Base-by-base conservation (phyloP, 2,329 filamentous ascomycete genomes). In the Aspergillus melleus region DNA sequence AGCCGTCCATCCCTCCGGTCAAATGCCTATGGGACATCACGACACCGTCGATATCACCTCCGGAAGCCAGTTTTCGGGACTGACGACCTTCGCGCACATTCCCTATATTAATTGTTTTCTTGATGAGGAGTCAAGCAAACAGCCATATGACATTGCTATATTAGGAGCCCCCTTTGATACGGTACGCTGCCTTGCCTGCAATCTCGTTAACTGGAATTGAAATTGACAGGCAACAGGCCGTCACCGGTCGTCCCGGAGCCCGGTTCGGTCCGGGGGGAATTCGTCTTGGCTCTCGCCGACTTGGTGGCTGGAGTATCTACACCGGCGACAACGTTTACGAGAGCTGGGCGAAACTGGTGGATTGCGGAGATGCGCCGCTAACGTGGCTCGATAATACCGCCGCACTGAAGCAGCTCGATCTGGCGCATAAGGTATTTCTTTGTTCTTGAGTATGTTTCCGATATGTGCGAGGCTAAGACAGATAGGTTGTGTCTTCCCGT, bases 311-410 rank as follows among this genome's bases (percentile, higher is more conserved):
- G 73, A 79, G 71, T 57, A 74, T 84, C 14, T 83, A 84, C 59
- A 83, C 80, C 6, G 81, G 82, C 2, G 60, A 71, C 39, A 83
- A 82, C 60, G 67, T 74, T 4, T 79, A 81, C 56, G 61, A 72
- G 22, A 74, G 79, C 57, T 84, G 83, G 77, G 80, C 81, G 0
- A 81, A 79, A 60, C 76, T 84, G 4, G 77, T 85, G 3, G 83
- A 86, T 61, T 85, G 83, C 60, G 83, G 83, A 36, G 82, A 85
- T 69, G 82, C 78, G 5, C 82, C 82, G 2, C 66, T 82, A 61
- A 83, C 80, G 0, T 79, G 79, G 59, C 65, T 85, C 59, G 80
- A 85, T 64, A 85, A 85, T 60, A 85, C 81, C 1, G 74, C 81
- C 49, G 83, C 83, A 0, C 66, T 85, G 61, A 81, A 81, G 63